Percentiles rank a stretch among this genome's conserved stretches.
These are phyloP conservation scores for Endoconidiophora laricicola DNA, from an alignment of 2,329 filamentous ascomycete genomes.

Conservation along the genomic window DNA sequence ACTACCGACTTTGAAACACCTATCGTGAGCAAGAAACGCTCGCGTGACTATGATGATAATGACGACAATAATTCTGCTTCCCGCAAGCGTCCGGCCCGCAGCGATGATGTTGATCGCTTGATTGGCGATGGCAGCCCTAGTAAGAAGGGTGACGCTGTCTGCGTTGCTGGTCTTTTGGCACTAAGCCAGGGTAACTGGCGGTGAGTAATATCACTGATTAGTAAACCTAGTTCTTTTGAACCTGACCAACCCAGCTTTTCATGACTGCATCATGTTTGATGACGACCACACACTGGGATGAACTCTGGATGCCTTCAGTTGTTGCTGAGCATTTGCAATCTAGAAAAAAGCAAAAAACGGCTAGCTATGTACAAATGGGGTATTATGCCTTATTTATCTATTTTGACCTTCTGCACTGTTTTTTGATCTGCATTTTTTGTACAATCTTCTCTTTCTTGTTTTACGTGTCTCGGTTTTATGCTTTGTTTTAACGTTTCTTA, in stretches of 20 bases:
- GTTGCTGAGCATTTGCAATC: not conserved
- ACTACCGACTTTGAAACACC: constrained; percentile 16
- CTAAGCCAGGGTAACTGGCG: constrained; percentile 82
- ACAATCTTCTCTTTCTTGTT: constrained; percentile 2
- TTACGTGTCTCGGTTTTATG: constrained; percentile 4
- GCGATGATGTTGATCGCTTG: constrained; percentile 54
- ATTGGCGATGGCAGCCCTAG: constrained; percentile 54
- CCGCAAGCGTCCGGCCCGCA: constrained; percentile 17
- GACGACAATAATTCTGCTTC: constrained; percentile 12
- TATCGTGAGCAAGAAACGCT: constrained; percentile 16
- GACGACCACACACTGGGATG: no score
- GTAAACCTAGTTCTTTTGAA: not conserved
- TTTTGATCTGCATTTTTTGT: constrained; percentile 5
- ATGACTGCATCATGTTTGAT: no score
- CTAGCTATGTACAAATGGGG: constrained; percentile 1
- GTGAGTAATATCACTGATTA: constrained; percentile 1
- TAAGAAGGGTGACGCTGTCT: constrained; percentile 70
- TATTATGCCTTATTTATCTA: not conserved
- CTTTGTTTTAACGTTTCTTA: constrained; percentile 1
- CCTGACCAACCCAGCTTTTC: no score
- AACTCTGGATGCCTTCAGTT: not conserved
- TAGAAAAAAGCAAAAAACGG: not conserved
- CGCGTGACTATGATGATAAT: constrained; percentile 4
- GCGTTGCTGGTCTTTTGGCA: constrained; percentile 73
- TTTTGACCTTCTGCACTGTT: not conserved